These are phyloP conservation scores for Ceratocystis diversiconidia DNA, from an alignment of 2,329 filamentous ascomycete species.

Conservation along the genomic window DNA sequence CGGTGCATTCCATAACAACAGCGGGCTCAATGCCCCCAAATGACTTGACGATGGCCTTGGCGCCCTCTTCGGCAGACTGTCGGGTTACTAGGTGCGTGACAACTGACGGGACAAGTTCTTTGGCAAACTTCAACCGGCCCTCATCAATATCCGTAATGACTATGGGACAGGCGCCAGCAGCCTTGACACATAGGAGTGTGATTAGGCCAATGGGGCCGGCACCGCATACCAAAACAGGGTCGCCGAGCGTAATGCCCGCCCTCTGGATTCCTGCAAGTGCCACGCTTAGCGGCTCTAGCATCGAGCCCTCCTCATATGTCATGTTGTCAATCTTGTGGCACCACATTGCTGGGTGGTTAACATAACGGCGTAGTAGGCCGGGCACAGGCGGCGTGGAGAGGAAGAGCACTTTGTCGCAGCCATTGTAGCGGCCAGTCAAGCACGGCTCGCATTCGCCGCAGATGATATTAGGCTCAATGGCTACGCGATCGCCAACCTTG, in stretches of 20 bases:
- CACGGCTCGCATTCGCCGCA: conserved; percentile 85
- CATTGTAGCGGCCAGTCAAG: conserved; percentile 86
- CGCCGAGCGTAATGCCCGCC: conserved; percentile 65
- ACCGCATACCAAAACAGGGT: conserved; percentile 78
- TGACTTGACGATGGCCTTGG: conserved; percentile 48
- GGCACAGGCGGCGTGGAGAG: conserved; percentile 80
- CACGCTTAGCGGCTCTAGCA: conserved; percentile 82
- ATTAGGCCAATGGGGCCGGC: conserved; percentile 90
- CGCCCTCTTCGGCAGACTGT: conserved; percentile 53
- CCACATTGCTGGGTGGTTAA: conserved; percentile 88
- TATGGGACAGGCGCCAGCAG: conserved; percentile 78
- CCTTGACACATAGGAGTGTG: conserved; percentile 67
- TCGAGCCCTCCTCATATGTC: conserved; percentile 78
- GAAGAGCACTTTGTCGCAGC: conserved; percentile 75
- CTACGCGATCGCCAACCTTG: conserved; percentile 77
- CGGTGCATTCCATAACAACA: conserved; percentile 82
- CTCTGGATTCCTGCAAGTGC: conserved; percentile 79
- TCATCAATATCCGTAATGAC: conserved; percentile 93
- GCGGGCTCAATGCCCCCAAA: conserved; percentile 71
- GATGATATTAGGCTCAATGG: conserved; percentile 86
- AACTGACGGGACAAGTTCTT: conserved; percentile 64
- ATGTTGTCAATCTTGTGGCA: conserved; percentile 92
- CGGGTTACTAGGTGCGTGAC: conserved; percentile 66
- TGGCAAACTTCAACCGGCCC: conserved; percentile 69
- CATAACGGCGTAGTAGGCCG: conserved; percentile 77